A percentile compares a stretch with the other conserved stretches of the same genome.
Conservation (phyloP, 352 stramenopile genomes). For the Globisporangium ultimum region DNA sequence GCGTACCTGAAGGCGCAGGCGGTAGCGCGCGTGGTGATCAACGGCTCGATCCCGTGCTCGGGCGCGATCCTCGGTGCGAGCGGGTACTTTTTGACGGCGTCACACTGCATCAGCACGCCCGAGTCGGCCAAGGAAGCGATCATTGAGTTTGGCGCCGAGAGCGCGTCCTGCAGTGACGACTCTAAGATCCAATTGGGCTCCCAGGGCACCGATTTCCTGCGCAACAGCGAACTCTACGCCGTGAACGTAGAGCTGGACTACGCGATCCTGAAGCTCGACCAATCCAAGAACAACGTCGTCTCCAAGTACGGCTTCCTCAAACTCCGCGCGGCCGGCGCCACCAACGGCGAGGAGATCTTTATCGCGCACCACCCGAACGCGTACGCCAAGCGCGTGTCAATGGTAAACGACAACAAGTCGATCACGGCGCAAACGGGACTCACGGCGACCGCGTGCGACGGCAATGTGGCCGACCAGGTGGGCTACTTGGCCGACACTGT, state of each 20-base stretch:
- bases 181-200: slow-evolving; percentile 20
- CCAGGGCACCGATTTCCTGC: slow-evolving; percentile 17
- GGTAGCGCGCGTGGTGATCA: slow-evolving; percentile 23
- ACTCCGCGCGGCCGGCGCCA: slow-evolving; percentile 9
- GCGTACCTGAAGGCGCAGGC: slow-evolving; percentile 22
- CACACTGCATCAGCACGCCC: slow-evolving; percentile 23
- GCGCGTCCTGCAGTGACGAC: slow-evolving; percentile 14
- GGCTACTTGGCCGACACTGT: slow-evolving; percentile 22
- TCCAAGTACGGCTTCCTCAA: slow-evolving; percentile 20
- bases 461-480: slow-evolving; percentile 15
- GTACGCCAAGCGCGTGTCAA: slow-evolving; percentile 18
- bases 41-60: slow-evolving; percentile 21
- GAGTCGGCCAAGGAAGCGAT: slow-evolving; percentile 9
- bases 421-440: slow-evolving; percentile 13
- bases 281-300: slow-evolving; percentile 10
- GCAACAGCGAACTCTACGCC: slow-evolving; percentile 16
- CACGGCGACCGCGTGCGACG: slow-evolving; percentile 8
- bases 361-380: slow-evolving; percentile 23
- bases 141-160: slow-evolving; percentile 27
- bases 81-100: slow-evolving; percentile 26
- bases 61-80: slow-evolving; percentile 15
- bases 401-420: slow-evolving; percentile 3
- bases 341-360: slow-evolving; percentile 19
- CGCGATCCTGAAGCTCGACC: slow-evolving; percentile 23
- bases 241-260: slow-evolving; percentile 25